Percentiles rank a stretch among this genome's conserved stretches.
Evolutionary conservation across 2,329 filamentous ascomycete species (phyloP).

Genomic region (Pseudogymnoascus sp.): DNA sequence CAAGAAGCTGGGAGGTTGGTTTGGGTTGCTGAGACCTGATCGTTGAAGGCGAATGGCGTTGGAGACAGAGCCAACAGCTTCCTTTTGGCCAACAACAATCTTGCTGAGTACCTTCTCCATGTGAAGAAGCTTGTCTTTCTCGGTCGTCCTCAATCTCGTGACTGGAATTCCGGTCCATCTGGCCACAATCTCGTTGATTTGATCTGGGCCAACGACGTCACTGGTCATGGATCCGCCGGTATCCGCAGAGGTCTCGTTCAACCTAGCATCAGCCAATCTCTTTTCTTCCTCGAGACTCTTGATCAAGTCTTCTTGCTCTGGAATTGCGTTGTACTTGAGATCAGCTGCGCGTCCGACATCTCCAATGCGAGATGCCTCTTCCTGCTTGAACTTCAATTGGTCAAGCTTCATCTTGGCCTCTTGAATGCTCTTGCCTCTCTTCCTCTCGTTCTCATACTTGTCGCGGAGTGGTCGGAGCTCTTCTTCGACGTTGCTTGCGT

Average conservation of each 20-base stretch:
- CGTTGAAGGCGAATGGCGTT: constrained; percentile 94
- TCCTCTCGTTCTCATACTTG: constrained; percentile 92
- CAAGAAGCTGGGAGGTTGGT: constrained; percentile 94
- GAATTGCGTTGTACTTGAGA: constrained; percentile 94
- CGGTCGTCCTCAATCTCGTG: constrained; percentile 83
- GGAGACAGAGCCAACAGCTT: constrained; percentile 86
- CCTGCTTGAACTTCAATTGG: constrained; percentile 79
- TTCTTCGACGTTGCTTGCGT: constrained; percentile 90
- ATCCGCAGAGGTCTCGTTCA: constrained; percentile 50
- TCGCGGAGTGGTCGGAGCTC: constrained; percentile 86
- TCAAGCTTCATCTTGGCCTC: constrained; percentile 94
- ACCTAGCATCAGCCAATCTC: constrained; percentile 64
- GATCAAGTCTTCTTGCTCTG: constrained; percentile 78
- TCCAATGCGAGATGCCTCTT: constrained; percentile 82
- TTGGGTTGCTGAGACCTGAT: constrained; percentile 90
- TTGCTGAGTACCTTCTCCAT: constrained; percentile 86
- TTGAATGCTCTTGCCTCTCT: constrained; percentile 84
- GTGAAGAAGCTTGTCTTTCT: constrained; percentile 96
- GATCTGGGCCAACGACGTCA: constrained; percentile 89
- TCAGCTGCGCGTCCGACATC: constrained; percentile 86
- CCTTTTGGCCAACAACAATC: constrained; percentile 86
- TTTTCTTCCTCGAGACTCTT: constrained; percentile 75
- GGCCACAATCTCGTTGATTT: constrained; percentile 97
- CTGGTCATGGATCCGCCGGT: constrained; percentile 70
- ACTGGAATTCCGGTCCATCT: constrained; percentile 98